phyloP scores from a whole-genome alignment of 1,284 basidiomycete species.

The Pholiota adiposa region DNA sequence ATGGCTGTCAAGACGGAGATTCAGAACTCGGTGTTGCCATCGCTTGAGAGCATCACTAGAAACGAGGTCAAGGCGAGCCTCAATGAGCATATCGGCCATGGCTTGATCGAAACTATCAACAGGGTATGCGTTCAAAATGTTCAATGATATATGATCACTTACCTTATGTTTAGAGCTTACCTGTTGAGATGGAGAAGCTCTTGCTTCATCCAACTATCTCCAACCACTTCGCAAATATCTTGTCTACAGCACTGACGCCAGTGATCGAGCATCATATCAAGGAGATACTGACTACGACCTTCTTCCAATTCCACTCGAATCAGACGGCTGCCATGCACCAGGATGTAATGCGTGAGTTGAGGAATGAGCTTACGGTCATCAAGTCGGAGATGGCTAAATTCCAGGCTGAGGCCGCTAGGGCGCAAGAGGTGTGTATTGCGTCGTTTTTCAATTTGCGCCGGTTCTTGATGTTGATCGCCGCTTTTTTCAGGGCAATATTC shows the following conservation, averaged over 20 bases:
- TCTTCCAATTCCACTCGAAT: slow-evolving; percentile 75
- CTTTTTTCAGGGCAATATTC: slow-evolving; percentile 61
- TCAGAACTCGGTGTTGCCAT: slow-evolving; percentile 77
- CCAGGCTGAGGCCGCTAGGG: slow-evolving; percentile 76
- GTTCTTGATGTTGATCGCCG: too few relatives aligned
- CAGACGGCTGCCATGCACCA: slow-evolving; percentile 76
- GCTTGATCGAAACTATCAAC: slow-evolving; percentile 71
- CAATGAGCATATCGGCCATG: slow-evolving; percentile 74
- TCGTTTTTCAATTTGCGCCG: neutral
- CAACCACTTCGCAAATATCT: slow-evolving; percentile 70
- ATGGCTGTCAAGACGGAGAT: slow-evolving; percentile 82
- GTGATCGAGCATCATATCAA: slow-evolving; percentile 80
- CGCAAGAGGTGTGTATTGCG: slow-evolving; percentile 65
- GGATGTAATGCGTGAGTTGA: slow-evolving; percentile 74
- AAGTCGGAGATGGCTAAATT: slow-evolving; percentile 78
- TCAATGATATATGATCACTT: slow-evolving; percentile 11
- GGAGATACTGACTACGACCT: slow-evolving; percentile 71
- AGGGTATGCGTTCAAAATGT: slow-evolving; percentile 52
- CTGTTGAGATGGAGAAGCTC: slow-evolving; percentile 76
- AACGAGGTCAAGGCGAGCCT: slow-evolving; percentile 76
- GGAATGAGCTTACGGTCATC: slow-evolving; percentile 70
- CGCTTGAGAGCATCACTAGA: slow-evolving; percentile 78
- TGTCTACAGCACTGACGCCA: slow-evolving; percentile 69
- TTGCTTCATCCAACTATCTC: slow-evolving; percentile 77
- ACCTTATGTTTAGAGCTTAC: slow-evolving; percentile 57